These are phyloP conservation scores for Botryotinia globosa DNA, from an alignment of 2,329 filamentous ascomycete species.

Conservation along the genomic window DNA sequence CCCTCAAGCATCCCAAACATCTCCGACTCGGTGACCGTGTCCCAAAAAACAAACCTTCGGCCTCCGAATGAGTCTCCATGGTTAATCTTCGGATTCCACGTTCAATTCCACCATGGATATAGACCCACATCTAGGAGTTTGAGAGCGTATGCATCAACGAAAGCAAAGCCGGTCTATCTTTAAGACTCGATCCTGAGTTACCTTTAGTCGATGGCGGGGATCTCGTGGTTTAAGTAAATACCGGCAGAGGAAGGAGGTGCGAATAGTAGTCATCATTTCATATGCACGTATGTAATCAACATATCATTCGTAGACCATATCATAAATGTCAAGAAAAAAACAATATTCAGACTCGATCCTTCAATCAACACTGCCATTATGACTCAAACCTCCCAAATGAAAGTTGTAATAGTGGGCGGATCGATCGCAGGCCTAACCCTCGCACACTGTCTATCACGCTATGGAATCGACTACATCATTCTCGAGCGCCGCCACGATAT, in stretches of 20 bases:
- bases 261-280: background rate
- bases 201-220: background rate
- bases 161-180: background rate
- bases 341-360: background rate
- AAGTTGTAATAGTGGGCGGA: slow-evolving; percentile 30
- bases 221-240: background rate
- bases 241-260: background rate
- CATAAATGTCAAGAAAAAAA: background rate
- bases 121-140: background rate
- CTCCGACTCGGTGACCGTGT: background rate
- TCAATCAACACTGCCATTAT: background rate
- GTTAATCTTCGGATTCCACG: slow-evolving; percentile 8
- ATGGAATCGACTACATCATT: slow-evolving; percentile 30
- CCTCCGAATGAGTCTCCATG: background rate
- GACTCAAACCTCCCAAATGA: slow-evolving; percentile 21
- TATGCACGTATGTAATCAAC: background rate
- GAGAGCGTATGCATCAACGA: background rate
- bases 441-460: slow-evolving; percentile 28
- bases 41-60: background rate
- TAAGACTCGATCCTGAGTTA: background rate
- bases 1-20: background rate
- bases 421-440: slow-evolving; percentile 30
- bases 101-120: background rate
- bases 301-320: background rate
- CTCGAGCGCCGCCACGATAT: slow-evolving; percentile 29